Evolutionary conservation across 306 rosid genomes (phyloP), one percentile per base, ranked within the genome.

Genomic region (Arachis stenosperma): DNA sequence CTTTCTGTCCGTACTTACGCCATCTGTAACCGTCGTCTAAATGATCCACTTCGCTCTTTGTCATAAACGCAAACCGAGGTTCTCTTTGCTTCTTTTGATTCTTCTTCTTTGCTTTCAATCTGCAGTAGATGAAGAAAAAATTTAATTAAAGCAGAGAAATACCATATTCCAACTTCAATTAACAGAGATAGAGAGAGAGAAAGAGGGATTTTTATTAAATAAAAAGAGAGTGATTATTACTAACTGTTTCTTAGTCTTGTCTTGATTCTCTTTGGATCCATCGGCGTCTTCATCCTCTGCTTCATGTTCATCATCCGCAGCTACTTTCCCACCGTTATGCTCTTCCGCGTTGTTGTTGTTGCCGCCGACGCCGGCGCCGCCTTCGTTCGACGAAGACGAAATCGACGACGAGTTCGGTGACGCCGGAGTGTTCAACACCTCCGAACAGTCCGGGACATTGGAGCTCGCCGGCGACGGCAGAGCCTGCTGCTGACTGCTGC

Each of bases 1-100:
- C 95, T 80, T 94, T 94, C 69, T 94, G 99, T 41, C 99, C 99
- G 78, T 94, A 94, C 84, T 94, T 94, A 8, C 99, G 86, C 99
- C 99, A 94, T 41, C 97, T 72, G 60, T 85, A 94, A 7, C 97
- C 96, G 56, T 94, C 99, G 69, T 94, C 97, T 6, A 91, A 70
- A 6, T 91, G 89, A 88, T 91, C 97, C 17, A 91, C 91, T 61
- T 91, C 97, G 36, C 91, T 91, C 85, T 87, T 87, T 6, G 97
- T 94, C 90, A 81, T 83, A 89, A 94, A 94, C 50, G 96, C 95
- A 78, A 88, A 83, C 83, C 88, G 88, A 22, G 96, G 86, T 11
- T 86, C 92, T 67, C 85, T 81, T 83, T 78, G 82, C 88, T 79
- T 88, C 79, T 86, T 91, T 15, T 81, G 89, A 46, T 85, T 87